Conservation (phyloP, 2,329 filamentous ascomycete species). For the Coniochaeta sp. region DNA sequence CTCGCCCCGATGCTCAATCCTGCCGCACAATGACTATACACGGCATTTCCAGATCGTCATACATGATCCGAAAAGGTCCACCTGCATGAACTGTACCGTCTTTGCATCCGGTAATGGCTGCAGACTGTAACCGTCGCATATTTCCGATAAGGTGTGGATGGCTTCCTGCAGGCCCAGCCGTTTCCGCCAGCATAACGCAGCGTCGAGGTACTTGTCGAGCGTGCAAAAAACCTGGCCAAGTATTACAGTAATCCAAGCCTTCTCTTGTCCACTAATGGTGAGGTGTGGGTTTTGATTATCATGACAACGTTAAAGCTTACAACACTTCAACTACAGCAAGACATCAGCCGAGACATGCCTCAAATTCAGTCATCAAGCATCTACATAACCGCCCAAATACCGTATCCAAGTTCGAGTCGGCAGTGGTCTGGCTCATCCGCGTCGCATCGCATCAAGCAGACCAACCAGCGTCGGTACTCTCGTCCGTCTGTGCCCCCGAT, state of each 20-base stretch:
- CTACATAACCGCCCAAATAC: neutral
- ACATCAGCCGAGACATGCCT: neutral
- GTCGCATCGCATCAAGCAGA: neutral
- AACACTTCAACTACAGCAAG: neutral
- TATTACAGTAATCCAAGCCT: no score
- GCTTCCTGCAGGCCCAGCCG: neutral
- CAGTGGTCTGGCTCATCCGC: constrained; percentile 1
- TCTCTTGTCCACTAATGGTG: no score
- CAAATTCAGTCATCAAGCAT: neutral
- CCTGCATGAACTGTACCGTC: neutral
- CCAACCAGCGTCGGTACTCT: neutral
- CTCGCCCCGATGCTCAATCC: neutral
- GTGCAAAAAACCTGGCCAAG: neutral
- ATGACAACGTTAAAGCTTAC: neutral
- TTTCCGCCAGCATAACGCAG: neutral
- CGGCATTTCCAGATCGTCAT: neutral
- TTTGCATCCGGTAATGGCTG: neutral
- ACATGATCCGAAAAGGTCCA: neutral
- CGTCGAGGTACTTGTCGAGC: neutral
- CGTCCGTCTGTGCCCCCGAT: neutral
- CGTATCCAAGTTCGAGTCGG: neutral
- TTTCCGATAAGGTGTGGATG: neutral
- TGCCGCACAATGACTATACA: neutral
- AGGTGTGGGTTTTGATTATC: no score
- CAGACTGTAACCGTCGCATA: constrained; percentile 2